Evolutionary conservation across 2,329 filamentous ascomycete genomes (phyloP), one percentile per base, ranked within the genome.

Genomic region (Phialophora tarda): DNA sequence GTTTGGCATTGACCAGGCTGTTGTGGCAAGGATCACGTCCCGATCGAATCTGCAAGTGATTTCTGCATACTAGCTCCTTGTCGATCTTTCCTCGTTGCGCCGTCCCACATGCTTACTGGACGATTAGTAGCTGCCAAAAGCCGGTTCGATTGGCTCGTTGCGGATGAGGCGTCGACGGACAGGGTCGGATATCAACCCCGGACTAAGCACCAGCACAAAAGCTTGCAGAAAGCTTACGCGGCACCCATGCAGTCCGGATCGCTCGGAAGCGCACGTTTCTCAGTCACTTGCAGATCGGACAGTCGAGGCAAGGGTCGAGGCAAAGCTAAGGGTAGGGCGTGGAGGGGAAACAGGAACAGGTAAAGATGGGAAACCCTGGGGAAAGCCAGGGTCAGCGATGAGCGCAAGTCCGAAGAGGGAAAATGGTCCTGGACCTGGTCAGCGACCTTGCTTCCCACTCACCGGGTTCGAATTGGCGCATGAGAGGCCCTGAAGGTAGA

Each of bases 141-240:
- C 26, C 10, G 14, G 14, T 51, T 12, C 23, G 8, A 47, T 28
- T 59, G 38, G 23, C 8, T 24, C 17, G 26, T 14, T 10, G 56
- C 8, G 34, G 41, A 47, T 7, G 11, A 23, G 21, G 56, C n/a
- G 14, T 44, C 32, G 23, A 48, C 28, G 28, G 14, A 41, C 10
- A 48, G 57, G 44, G 44, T 11, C 59, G 59, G 59, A 61, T 61
- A 61, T 61, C 5, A 24, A 24, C 21, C 44, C 59, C 59, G 48
- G 41, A 30, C 11, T n/a, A 38, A 24, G 23, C 59, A 44, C 30
- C 26, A 6, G 7, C 21, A 32, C 26, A 32, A 53, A 61, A 61
- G 59, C 59, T 60, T 61, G 47, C 14, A 41, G 26, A 61, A 61
- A 61, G 59, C 59, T 61, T 61, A 61, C 47, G 59, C 12, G 30